These are phyloP conservation scores for Colletotrichum gloeosporioides DNA, from an alignment of 2,329 filamentous ascomycete genomes.

Conservation along the genomic window DNA sequence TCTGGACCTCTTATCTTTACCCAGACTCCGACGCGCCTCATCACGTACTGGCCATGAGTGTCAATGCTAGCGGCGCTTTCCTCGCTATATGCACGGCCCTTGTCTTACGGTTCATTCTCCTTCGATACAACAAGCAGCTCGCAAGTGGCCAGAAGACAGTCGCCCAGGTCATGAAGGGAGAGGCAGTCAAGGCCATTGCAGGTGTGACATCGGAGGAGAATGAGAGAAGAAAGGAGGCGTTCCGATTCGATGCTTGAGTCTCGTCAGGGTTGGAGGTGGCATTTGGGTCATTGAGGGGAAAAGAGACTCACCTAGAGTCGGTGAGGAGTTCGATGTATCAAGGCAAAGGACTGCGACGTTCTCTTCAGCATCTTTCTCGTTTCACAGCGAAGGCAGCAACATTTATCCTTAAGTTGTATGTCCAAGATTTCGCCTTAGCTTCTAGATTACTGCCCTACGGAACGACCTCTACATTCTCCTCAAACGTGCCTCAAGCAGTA, in stretches of 20 bases:
- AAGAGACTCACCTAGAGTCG: not conserved
- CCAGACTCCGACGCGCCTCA: not conserved
- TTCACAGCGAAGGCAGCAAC: not conserved
- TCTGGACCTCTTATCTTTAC: not conserved
- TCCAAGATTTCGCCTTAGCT: not conserved
- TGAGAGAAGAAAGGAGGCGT: not conserved
- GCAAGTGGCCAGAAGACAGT: not conserved
- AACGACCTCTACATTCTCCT: not conserved
- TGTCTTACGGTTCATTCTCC: not conserved
- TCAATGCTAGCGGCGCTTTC: not conserved
- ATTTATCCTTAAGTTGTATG: not conserved
- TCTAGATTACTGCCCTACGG: not conserved
- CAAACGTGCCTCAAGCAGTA: not conserved
- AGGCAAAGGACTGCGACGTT: not conserved
- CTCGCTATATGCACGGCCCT: not conserved
- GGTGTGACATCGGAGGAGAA: not conserved
- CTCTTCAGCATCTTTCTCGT: not conserved
- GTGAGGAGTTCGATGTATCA: not conserved
- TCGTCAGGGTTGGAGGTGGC: not conserved
- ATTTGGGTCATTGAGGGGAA: not conserved
- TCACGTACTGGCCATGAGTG: not conserved
- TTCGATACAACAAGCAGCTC: not conserved
- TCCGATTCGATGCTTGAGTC: not conserved
- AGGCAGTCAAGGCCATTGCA: not conserved
- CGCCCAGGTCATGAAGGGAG: not conserved